Base-by-base conservation (phyloP, 345 rosid genomes). In the Gossypium raimondii region DNA sequence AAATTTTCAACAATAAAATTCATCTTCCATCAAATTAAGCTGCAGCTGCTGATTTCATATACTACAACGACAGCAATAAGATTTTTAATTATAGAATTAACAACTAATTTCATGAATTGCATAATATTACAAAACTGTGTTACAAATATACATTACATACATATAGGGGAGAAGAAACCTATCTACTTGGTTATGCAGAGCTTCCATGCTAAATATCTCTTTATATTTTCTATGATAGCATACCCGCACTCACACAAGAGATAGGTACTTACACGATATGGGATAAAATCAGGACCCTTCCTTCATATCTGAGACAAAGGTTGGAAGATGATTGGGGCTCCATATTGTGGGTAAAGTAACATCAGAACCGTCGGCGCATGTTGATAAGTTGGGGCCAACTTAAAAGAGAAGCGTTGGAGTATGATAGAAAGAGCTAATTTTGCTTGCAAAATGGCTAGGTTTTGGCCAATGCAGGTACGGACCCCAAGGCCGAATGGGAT, bases 401-500 rank as follows among this genome's bases (percentile, higher is more conserved):
- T 80, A 73, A 92, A 86, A 0, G 88, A 82, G 83, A 89, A 88
- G 34, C 92, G 86, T 78, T 88, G 97, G 52, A 92, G 86, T 44
- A 94, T 72, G 75, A 85, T 76, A 2, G 88, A 84, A 13, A 94
- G 80, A 1, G 90, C 85, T 64, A 86, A 48, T 75, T 94, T 94
- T 18, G 91, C 85, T 63, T 94, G 92, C 75, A 92, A 64, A 72
- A 92, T 81, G 11, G 97, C 95, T 47, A 94, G 87, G 68, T 89
- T 92, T 79, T 89, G 93, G 11, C 93, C 98, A 9, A 92, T 86
- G 80, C 98, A 92, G 0, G 82, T 81, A 11, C 97, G 83, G 16
- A 82, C 89, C 9, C 98, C 98, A 0, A 91, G 78, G 17, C 96
- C 97, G 16, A 94, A 94, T 1, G 97, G 92, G 38, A 94, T 81